These are phyloP conservation scores for Colletotrichum neosansevieriae DNA, from an alignment of 2,329 filamentous ascomycete species.

Conservation along the genomic window DNA sequence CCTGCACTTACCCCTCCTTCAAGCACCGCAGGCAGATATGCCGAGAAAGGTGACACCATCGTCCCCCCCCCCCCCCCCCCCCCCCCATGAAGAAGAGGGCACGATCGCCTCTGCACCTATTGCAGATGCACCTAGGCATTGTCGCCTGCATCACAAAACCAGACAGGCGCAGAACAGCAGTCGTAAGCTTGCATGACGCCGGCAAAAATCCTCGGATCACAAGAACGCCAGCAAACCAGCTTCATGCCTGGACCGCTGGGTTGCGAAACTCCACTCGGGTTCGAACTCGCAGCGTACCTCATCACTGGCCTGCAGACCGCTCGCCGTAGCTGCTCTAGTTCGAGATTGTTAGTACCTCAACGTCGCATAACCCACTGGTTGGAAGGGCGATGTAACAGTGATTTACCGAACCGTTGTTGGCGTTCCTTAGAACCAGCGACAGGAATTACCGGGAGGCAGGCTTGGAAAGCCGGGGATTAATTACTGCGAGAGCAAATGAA, in stretches of 20 bases:
- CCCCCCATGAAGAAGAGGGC: background rate
- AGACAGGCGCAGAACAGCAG: background rate
- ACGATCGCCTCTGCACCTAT: background rate
- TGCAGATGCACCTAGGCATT: background rate
- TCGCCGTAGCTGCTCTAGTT: slow-evolving; percentile 7
- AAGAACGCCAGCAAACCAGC: slow-evolving; percentile 11
- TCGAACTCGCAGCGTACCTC: slow-evolving; percentile 19
- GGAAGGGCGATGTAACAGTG: slow-evolving; percentile 34
- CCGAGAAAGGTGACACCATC: no score
- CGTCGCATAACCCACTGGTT: slow-evolving; percentile 11
- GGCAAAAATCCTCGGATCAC: slow-evolving; percentile 14
- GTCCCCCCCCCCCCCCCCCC: no score
- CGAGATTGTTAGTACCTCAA: slow-evolving; percentile 23
- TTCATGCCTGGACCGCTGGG: slow-evolving; percentile 19
- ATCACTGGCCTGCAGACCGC: slow-evolving; percentile 13
- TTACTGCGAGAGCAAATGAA: background rate
- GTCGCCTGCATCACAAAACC: background rate
- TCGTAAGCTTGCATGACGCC: background rate
- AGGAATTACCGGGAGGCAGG: slow-evolving; percentile 14
- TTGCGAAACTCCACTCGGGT: slow-evolving; percentile 9
- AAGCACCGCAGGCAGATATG: no score
- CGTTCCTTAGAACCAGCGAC: background rate
- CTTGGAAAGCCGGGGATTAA: background rate
- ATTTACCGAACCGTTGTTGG: slow-evolving; percentile 21
- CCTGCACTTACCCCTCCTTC: no score